Evolutionary conservation across 306 rosid genomes (phyloP).

Genomic region (Rosa chinensis): DNA sequence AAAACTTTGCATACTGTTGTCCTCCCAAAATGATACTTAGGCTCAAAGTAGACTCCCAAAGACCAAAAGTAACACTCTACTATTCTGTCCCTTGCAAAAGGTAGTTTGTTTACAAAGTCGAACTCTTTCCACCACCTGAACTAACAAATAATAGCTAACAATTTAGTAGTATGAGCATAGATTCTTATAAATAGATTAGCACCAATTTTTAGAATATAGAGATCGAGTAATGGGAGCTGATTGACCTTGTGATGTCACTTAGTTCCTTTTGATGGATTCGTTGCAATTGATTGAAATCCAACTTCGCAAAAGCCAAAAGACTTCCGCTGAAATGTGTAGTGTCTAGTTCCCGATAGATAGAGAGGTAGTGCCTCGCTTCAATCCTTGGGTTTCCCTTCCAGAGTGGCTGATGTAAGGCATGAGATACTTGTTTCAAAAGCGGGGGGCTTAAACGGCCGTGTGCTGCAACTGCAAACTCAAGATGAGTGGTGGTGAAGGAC

Average conservation of each 20-base stretch:
- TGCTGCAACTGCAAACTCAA: neutral
- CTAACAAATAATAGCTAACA: too few relatives aligned
- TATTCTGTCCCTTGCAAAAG: slow-evolving; percentile 39
- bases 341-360: slow-evolving; percentile 19
- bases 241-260: slow-evolving; percentile 13
- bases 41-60: neutral
- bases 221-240: neutral
- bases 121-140: slow-evolving; percentile 53
- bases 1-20: neutral
- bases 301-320: slow-evolving; percentile 24
- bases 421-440: neutral
- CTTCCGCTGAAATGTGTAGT: neutral
- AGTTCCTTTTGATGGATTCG: slow-evolving; percentile 31
- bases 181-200: too few relatives aligned
- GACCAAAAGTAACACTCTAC: neutral
- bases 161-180: too few relatives aligned
- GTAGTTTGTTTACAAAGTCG: slow-evolving; percentile 12
- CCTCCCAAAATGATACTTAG: neutral
- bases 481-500: slow-evolving; percentile 29
- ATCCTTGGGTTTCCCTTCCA: neutral
- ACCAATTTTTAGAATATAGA: too few relatives aligned
- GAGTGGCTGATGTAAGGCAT: slow-evolving; percentile 8
- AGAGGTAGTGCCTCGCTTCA: neutral
- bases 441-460: neutral
- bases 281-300: slow-evolving; percentile 46